These are phyloP conservation scores for Thermoascus crustaceus DNA, from an alignment of 2,329 filamentous ascomycete genomes.

Conservation along the genomic window DNA sequence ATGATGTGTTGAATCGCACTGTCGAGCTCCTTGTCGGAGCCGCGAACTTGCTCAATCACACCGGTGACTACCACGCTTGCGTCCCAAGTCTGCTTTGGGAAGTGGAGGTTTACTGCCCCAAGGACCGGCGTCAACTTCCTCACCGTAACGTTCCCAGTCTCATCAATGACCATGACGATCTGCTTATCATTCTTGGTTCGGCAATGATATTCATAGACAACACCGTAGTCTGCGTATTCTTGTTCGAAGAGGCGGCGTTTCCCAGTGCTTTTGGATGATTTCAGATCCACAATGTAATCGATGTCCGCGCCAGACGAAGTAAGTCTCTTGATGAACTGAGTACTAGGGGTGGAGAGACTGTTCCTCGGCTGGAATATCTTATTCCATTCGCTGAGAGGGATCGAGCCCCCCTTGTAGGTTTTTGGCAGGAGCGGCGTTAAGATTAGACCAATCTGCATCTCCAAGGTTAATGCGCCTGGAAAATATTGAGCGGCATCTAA, in stretches of 20 bases:
- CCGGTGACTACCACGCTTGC: conserved; percentile 25
- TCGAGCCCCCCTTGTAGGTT: conserved; percentile 9
- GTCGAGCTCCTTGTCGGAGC: conserved; percentile 17
- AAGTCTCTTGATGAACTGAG: conserved; percentile 29
- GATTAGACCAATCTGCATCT: conserved; percentile 31
- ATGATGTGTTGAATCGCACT: conserved; percentile 23
- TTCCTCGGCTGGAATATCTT: conserved; percentile 24
- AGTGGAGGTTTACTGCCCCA: conserved; percentile 32
- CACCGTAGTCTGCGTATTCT: conserved; percentile 12
- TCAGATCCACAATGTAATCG: conserved; percentile 30
- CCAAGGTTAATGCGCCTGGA: conserved; percentile 26
- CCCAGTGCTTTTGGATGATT: conserved; percentile 13
- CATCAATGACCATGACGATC: conserved; percentile 27
- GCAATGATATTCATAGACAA: conserved; percentile 35
- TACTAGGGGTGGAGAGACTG: conserved; percentile 18
- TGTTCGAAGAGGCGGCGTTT: conserved; percentile 21
- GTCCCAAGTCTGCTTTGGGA: conserved; percentile 34
- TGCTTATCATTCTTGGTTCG: conserved; percentile 19
- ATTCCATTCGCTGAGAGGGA: conserved; percentile 21
- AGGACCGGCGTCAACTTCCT: conserved; percentile 18
- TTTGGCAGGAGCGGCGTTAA: conserved; percentile 21
- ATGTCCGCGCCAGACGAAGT: conserved; percentile 35
- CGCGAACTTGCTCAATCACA: conserved; percentile 14
- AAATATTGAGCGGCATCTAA: conserved; percentile 29
- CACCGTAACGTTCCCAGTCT: conserved; percentile 22